Evolutionary conservation across 257 asterid genomes (phyloP), one percentile per base, ranked within the genome.

Genomic region (Fraxinus pennsylvanica): DNA sequence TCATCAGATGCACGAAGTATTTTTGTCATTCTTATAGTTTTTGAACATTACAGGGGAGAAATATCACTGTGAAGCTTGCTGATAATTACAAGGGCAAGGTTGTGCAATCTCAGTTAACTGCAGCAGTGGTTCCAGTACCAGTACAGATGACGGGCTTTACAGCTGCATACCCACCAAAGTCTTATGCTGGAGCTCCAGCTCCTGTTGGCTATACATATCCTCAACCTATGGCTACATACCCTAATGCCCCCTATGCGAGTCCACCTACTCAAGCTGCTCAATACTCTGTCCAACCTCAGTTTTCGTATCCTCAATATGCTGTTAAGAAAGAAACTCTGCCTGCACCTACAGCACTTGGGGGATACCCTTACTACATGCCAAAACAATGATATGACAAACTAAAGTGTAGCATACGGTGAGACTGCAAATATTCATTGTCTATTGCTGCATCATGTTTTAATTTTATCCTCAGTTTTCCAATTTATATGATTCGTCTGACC

Each of bases 51-150:
- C 92, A 91, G 96, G 98, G 97, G 69, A 88, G 97, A 87, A 88
- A 86, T 68, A 77, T 93, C 67, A 88, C 92, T 1, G 97, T 92
- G 82, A 93, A 93, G 90, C 92, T 91, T 75, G 98, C 98, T 33
- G 98, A 91, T 84, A 93, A 90, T 74, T 77, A 84, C 89, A 93
- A 89, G 87, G 89, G 90, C 68, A 93, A 85, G 82, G 82, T 76
- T 21, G 29, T 81, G 27, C 92, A 87, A 79, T 39, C 86, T 19
- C 96, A 86, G 85, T 5, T 83, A 63, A 89, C 88, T 2, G 71
- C 90, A 41, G 72, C 94, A 1, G 54, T 81, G 76, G 87, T 81
- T 78, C 92, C 90, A 36, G 76, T 77, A 19, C 88, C 94, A 0
- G 74, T 83, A 45, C 86, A 82, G 38, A 72, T 89, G 88, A 10